Conservation (phyloP, 208 protist species). For the Leishmania lainsoni region DNA sequence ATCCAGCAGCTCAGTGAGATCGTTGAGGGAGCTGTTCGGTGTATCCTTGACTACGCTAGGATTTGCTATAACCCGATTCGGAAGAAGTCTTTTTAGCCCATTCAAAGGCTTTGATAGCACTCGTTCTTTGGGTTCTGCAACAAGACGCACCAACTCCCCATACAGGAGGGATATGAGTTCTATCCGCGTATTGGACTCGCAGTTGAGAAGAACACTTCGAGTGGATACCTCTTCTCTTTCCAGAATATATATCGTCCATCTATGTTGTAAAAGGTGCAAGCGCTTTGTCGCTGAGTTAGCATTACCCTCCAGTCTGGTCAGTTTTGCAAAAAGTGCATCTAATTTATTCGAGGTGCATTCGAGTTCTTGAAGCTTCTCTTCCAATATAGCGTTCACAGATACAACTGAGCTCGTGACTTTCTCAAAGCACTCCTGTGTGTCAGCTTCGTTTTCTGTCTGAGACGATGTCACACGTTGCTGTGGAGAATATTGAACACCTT, state of each 20-base stretch:
- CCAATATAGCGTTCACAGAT: background rate
- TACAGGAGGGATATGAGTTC: background rate
- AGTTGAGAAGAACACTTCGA: background rate
- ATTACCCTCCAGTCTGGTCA: background rate
- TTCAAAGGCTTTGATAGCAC: background rate
- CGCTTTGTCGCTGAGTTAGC: background rate
- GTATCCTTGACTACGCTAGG: background rate
- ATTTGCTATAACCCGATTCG: background rate
- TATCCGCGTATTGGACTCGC: background rate
- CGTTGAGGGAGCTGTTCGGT: conserved; percentile 10
- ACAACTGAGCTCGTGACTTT: background rate
- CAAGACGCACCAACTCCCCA: background rate
- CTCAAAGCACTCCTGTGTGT: background rate
- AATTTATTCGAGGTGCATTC: background rate
- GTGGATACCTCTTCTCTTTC: background rate
- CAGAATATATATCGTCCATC: background rate
- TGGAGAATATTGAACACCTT: conserved; percentile 18
- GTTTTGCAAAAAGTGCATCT: background rate
- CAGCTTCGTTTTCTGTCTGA: background rate
- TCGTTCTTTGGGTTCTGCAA: background rate
- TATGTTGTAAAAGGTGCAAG: background rate
- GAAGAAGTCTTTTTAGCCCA: background rate
- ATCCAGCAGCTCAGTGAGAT: conserved; percentile 27
- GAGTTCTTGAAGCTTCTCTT: background rate
- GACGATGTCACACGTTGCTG: background rate